Evolutionary conservation across 225 moss, liverwort and hornwort species (phyloP), one percentile per base, ranked within the genome.

Genomic region (Polytrichum commune): DNA sequence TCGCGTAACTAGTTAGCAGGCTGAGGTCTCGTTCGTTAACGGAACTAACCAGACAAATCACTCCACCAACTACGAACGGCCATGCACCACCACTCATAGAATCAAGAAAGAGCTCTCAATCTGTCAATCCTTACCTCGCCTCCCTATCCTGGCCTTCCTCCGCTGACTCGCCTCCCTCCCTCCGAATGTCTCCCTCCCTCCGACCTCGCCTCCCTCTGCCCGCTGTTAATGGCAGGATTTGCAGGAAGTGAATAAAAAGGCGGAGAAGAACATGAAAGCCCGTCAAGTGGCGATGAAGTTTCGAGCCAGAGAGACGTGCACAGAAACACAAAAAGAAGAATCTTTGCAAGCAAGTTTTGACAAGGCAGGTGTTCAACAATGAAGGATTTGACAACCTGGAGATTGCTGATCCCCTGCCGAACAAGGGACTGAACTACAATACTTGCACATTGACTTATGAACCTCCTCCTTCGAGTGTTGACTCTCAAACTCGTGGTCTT

Each of bases 281-380:
- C 77, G 76, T 27, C 78, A 63, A 69, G 63, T 83, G 78, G 78
- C 80, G 16, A 72, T 77, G 76, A 81, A 69, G 20, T 81, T 81
- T 69, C 78, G 75, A 26, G 66, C 76, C 58, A 27, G 74, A 81
- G 57, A 79, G 74, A 74, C 13, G 13, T 46, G 46, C 46, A 16
- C 69, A n/a, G 6, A 25, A 28, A 8, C n/a, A 29, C 1, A 63
- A 56, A 29, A 74, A 68, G 61, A 84, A 74, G 68, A 76, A 70
- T 38, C 66, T n/a, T 53, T 4, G 60, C 35, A 53, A 68, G 5
- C 70, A 67, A 29, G 67, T 5, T 5, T 25, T 68, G 58, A 71
- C 69, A 62, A 25, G n/a, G 20, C 58, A 28, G 80, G 73, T 68
- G 62, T 60, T 32, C 7, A 56, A 71, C 54, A 61, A 54, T 61